A percentile compares a stretch with the other conserved stretches of the same genome.
These are phyloP conservation scores for Quercus ilex DNA, from an alignment of 306 rosid genomes.

Conservation along the genomic window DNA sequence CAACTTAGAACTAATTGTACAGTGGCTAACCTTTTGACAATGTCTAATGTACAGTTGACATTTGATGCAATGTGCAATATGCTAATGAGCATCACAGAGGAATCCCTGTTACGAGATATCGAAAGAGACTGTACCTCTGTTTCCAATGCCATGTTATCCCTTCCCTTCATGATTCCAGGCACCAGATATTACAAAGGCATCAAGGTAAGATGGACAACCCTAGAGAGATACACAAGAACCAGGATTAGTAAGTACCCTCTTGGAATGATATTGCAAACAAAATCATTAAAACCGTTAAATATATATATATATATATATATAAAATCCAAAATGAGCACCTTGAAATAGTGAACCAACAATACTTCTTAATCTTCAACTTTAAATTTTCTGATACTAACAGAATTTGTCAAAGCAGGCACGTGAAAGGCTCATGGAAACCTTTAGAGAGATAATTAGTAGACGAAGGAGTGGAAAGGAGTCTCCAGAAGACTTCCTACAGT, in stretches of 20 bases:
- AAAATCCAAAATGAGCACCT: too few relatives aligned
- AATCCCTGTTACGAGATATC: conserved; percentile 41
- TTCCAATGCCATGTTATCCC: conserved; percentile 56
- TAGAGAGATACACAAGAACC: background rate
- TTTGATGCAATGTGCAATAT: conserved; percentile 67
- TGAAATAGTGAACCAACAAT: too few relatives aligned
- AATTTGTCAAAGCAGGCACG: conserved; percentile 49
- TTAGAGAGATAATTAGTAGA: conserved; percentile 42
- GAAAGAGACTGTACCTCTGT: conserved; percentile 49
- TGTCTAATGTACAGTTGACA: conserved; percentile 42
- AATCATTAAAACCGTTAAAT: too few relatives aligned
- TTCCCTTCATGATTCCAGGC: conserved; percentile 63
- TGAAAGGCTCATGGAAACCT: conserved; percentile 47
- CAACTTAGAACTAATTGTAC: background rate
- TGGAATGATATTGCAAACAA: too few relatives aligned
- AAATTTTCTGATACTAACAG: conserved; percentile 17
- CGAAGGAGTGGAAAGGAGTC: conserved; percentile 51
- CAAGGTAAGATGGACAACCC: conserved; percentile 30
- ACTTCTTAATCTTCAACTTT: background rate
- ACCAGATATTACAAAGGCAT: conserved; percentile 71
- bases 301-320: too few relatives aligned
- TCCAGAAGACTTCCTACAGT: conserved; percentile 51
- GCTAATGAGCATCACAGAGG: conserved; percentile 63
- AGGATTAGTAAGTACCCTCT: too few relatives aligned
- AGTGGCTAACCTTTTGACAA: conserved; percentile 16